Percentiles rank a stretch among this genome's conserved stretches.
These are phyloP conservation scores for Mucor lusitanicus DNA, from an alignment of 371 early-diverging fungal genomes.

Conservation along the genomic window DNA sequence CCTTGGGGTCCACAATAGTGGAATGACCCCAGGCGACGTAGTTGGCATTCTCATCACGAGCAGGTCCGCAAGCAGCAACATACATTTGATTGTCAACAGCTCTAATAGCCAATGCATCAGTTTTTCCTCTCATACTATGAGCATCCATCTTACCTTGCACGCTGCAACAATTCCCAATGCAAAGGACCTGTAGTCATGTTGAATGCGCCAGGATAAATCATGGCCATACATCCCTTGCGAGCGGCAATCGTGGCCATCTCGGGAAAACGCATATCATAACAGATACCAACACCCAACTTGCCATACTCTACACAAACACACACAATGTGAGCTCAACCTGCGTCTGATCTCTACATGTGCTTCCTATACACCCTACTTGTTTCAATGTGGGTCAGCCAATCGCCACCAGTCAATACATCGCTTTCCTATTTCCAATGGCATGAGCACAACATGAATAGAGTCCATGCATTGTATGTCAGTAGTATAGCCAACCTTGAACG, in stretches of 20 bases:
- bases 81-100: slow-evolving; percentile 79
- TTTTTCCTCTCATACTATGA: too few species aligned
- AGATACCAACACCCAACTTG: slow-evolving; percentile 90
- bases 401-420: slow-evolving; percentile 80
- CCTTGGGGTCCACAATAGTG: slow-evolving; percentile 85
- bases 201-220: slow-evolving; percentile 98
- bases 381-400: slow-evolving; percentile 71
- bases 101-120: slow-evolving; percentile 19
- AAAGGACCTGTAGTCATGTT: slow-evolving; percentile 94
- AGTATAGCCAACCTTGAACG: slow-evolving; percentile 84
- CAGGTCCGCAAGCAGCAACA: slow-evolving; percentile 94
- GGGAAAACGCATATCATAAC: slow-evolving; percentile 96
- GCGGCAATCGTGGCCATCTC: slow-evolving; percentile 95
- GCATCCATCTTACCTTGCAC: slow-evolving; percentile 68
- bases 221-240: slow-evolving; percentile 82
- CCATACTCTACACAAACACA: too few species aligned
- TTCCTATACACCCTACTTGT: slow-evolving; percentile 67
- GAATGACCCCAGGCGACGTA: slow-evolving; percentile 98
- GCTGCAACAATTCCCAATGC: slow-evolving; percentile 92
- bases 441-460: background rate
- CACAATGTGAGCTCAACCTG: background rate
- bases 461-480: too few species aligned
- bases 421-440: slow-evolving; percentile 63
- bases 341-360: background rate
- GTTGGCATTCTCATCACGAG: slow-evolving; percentile 71